Base-by-base conservation (phyloP, 768 basidiomycete species). In the Tricholoma saponaceum region DNA sequence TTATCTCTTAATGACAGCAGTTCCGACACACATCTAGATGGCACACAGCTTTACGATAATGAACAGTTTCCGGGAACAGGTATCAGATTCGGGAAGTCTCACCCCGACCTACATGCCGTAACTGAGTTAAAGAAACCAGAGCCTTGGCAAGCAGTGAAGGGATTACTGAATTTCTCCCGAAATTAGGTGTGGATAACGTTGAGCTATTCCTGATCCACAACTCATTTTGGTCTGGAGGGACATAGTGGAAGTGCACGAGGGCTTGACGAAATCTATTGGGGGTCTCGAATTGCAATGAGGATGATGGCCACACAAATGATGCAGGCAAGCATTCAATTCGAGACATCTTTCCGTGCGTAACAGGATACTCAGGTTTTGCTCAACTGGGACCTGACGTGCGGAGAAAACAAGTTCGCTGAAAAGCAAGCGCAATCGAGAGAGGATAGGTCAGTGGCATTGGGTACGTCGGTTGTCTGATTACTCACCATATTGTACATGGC, bases 141-240 rank as follows among this genome's bases (percentile, higher is more conserved):
- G 7, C 70, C 73, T 0, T 78, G 79, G 8, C 69, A 76, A 59
- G 78, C 75, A 2, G 80, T 88, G 32, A 76, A 72, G 52, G 72
- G 75, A 4, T 72, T 79, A 0, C 66, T 92, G 72, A 68, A n/a
- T 86, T 85, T 8, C 68, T 90, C 51, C 66, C 74, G 64, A 81
- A 80, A 64, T 72, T 89, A 4, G 70, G 68, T 18, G 55, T 84
- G 53, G 74, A 82, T 55, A 78, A 78, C 44, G 83, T 89, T 12
- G 86, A 89, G 64, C 67, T 87, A 55, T 89, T 82, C 69, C 71
- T 89, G 57, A 74, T 91, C 53, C 89, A 90, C 63, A 65, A 62
- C 44, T 73, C 83, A 1, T 65, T 66, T 39, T 71, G 74, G 3
- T 81, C 52, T 89, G 87, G 87, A 75, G 75, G 49, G 80, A 72